A percentile compares a stretch with the other conserved stretches of the same genome.
phyloP scores from a whole-genome alignment of 192 early-diverging fungal species.

The Gaertneriomyces sp. region DNA sequence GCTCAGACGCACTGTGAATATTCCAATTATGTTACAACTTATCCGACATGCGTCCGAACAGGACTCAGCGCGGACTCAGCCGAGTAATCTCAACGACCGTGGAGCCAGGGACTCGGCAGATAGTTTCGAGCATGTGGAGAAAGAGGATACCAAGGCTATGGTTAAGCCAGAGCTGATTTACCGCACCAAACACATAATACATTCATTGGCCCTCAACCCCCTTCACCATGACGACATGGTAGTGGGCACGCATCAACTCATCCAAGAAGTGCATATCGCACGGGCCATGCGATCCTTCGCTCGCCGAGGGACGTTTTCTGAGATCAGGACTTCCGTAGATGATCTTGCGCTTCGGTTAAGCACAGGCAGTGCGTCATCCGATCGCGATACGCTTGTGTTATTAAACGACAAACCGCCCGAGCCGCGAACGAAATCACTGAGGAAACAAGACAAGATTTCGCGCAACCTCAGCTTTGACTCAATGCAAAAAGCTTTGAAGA shows the following conservation, averaged over 20 bases:
- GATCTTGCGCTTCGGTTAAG: slow-evolving; percentile 19
- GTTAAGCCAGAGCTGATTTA: slow-evolving; percentile 19
- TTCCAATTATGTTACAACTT: slow-evolving; percentile 27
- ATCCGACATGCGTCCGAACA: slow-evolving; percentile 20
- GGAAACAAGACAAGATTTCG: slow-evolving; percentile 24
- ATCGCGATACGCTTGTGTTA: no score
- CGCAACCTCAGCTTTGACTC: slow-evolving; percentile 59
- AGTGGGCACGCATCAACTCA: slow-evolving; percentile 58
- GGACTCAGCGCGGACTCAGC: background rate
- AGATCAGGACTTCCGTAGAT: slow-evolving; percentile 31
- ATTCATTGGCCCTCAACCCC: slow-evolving; percentile 46
- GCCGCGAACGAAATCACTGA: slow-evolving; percentile 4
- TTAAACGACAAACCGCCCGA: background rate
- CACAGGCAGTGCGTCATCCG: no score
- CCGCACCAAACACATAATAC: slow-evolving; percentile 41
- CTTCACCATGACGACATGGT: slow-evolving; percentile 58
- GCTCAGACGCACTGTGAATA: slow-evolving; percentile 30
- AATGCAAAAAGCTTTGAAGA: slow-evolving; percentile 54
- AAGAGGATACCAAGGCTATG: no score
- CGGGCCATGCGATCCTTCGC: slow-evolving; percentile 40
- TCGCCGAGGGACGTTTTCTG: slow-evolving; percentile 21
- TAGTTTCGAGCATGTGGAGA: no score
- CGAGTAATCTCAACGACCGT: no score
- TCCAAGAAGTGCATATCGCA: slow-evolving; percentile 68
- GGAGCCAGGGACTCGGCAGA: no score